Conservation (phyloP, 2,329 filamentous ascomycete genomes). For the Didymella sp. region DNA sequence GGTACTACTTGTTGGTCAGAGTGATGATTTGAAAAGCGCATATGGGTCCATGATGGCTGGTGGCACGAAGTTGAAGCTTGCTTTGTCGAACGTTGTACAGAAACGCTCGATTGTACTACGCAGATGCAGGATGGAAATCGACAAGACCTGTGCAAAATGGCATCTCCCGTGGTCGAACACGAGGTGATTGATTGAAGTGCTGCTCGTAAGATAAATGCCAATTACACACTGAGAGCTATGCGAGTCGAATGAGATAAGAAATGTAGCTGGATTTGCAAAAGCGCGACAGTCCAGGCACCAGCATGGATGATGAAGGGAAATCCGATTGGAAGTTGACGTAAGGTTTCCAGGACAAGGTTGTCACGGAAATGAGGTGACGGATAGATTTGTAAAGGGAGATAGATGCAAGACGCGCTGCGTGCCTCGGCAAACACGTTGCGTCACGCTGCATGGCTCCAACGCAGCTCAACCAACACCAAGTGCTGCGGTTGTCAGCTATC, state of each 20-base stretch:
- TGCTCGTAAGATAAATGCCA: too few species aligned
- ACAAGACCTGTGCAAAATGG: not conserved
- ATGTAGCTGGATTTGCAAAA: too few species aligned
- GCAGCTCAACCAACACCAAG: not conserved
- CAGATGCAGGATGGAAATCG: not conserved
- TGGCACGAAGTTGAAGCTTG: conserved; percentile 4
- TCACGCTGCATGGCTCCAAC: conserved; percentile 14
- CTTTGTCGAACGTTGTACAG: conserved; percentile 9
- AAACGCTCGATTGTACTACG: conserved; percentile 7
- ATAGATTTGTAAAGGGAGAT: too few species aligned
- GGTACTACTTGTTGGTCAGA: not conserved
- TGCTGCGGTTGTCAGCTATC: conserved; percentile 4
- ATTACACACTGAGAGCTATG: not conserved
- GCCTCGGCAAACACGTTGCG: conserved; percentile 19
- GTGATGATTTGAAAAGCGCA: not conserved
- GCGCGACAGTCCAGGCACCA: too few species aligned
- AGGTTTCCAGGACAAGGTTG: not conserved
- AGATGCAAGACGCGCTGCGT: not conserved
- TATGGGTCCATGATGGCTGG: not conserved
- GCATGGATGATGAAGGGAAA: too few species aligned
- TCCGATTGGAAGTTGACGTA: too few species aligned
- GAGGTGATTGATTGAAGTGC: not conserved
- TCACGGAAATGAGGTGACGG: not conserved
- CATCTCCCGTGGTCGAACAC: not conserved
- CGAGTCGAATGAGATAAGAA: too few species aligned